These are phyloP conservation scores for Tribonema minus DNA, from an alignment of 108 stramenopile genomes.

Conservation along the genomic window DNA sequence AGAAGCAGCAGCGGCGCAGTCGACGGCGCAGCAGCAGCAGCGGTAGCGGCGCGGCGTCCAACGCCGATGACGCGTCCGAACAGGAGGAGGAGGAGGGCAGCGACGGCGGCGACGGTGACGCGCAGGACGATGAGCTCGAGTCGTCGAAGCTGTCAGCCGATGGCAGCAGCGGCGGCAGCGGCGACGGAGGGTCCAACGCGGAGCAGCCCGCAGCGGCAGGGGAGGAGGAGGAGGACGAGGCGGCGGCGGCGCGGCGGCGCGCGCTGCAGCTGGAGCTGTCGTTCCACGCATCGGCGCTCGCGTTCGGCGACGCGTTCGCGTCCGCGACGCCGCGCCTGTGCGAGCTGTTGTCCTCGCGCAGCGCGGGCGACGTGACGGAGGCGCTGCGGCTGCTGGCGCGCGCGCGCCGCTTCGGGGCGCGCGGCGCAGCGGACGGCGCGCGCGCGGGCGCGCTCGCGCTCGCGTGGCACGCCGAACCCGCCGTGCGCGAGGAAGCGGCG, in stretches of 20 bases:
- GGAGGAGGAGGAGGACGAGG: background rate
- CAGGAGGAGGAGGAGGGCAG: background rate
- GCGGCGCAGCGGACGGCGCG: no score
- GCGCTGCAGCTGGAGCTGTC: background rate
- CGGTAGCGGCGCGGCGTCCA: background rate
- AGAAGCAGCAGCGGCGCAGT: background rate
- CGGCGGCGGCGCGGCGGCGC: background rate
- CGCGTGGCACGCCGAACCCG: no score
- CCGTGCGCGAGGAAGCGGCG: background rate
- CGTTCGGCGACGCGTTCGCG: constrained; percentile 16
- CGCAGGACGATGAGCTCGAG: background rate
- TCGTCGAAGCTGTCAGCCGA: no score
- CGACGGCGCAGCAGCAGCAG: background rate
- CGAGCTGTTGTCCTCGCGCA: constrained; percentile 15
- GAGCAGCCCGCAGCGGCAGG: no score
- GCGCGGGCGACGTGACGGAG: constrained; percentile 17
- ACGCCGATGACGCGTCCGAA: background rate
- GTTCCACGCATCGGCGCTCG: background rate
- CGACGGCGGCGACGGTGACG: background rate
- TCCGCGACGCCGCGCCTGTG: background rate
- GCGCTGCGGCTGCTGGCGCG: constrained; percentile 23
- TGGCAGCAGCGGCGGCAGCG: no score
- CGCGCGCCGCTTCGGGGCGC: no score
- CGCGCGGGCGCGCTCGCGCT: no score
- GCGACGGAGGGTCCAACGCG: background rate